A percentile compares a stretch with the other conserved stretches of the same genome.
phyloP scores from a whole-genome alignment of 257 asterid genomes.

The Osmanthus fragrans region DNA sequence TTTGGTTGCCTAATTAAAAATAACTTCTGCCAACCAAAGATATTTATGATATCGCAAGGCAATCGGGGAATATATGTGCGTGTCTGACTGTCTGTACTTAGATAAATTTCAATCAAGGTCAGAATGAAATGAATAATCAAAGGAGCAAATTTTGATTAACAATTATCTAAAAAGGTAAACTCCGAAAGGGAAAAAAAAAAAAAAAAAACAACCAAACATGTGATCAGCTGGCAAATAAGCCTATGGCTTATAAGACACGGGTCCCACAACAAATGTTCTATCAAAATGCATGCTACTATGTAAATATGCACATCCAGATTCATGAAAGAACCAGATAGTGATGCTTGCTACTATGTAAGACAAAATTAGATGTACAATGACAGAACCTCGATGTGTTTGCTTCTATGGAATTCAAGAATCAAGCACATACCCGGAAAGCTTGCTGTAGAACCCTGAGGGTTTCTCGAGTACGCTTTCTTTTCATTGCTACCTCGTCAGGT shows the following conservation, averaged over 20 bases:
- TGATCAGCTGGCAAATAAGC: too few relatives aligned
- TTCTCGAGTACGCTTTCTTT: conserved; percentile 90
- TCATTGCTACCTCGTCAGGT: conserved; percentile 86
- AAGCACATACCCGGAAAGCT: conserved; percentile 76
- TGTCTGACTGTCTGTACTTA: too few relatives aligned
- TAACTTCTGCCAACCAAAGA: neutral
- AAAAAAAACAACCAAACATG: too few relatives aligned
- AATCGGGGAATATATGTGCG: neutral
- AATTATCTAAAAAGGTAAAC: too few relatives aligned
- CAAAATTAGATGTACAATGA: neutral
- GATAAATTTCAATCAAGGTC: neutral
- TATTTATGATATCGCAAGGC: neutral
- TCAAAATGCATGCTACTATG: too few relatives aligned
- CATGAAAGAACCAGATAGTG: neutral
- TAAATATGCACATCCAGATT: neutral
- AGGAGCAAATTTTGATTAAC: neutral
- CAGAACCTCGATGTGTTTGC: neutral
- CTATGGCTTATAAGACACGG: too few relatives aligned
- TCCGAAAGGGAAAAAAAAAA: too few relatives aligned
- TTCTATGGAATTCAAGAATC: neutral
- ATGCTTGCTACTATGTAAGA: neutral
- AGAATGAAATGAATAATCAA: too few relatives aligned
- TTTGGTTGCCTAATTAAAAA: neutral
- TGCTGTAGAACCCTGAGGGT: conserved; percentile 84
- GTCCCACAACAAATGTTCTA: too few relatives aligned